Evolutionary conservation across 495 filamentous ascomycete genomes (phyloP).

Genomic region (Neurospora africana): DNA sequence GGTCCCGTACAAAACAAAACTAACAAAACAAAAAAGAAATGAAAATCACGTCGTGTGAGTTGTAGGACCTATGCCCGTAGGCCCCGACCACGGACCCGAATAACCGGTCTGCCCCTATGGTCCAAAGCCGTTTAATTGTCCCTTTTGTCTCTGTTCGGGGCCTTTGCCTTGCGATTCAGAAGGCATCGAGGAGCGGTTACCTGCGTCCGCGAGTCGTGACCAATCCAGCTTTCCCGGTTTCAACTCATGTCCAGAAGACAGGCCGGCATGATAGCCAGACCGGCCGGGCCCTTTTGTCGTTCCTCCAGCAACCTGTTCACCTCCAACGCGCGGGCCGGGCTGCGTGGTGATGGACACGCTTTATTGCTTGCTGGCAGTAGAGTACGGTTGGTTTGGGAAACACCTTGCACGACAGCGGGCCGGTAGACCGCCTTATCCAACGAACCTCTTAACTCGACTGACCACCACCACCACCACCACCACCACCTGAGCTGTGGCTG

Average conservation of each 20-base stretch:
- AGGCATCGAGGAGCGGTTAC: not conserved
- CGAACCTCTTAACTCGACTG: not conserved
- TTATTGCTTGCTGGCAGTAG: not conserved
- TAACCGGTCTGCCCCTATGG: not conserved
- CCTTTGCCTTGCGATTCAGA: not conserved
- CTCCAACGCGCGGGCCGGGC: not conserved
- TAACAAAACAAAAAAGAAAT: not conserved
- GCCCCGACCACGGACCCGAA: not conserved
- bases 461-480: not conserved
- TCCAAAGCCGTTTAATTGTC: not conserved
- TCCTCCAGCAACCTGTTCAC: not conserved
- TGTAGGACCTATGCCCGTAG: not conserved
- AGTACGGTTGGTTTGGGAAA: not conserved
- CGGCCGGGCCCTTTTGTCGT: not conserved
- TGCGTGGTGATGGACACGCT: not conserved
- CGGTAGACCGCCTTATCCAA: slow-evolving; percentile 16
- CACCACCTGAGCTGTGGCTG: not conserved
- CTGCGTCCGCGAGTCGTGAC: not conserved
- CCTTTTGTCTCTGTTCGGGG: not conserved
- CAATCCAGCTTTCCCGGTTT: not conserved
- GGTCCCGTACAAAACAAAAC: not conserved
- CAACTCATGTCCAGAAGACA: not conserved
- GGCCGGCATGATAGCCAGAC: not conserved
- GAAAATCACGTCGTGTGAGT: not conserved
- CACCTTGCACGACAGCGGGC: slow-evolving; percentile 16